Conservation (phyloP, 2,329 filamentous ascomycete genomes). For the Bisporella sp. region DNA sequence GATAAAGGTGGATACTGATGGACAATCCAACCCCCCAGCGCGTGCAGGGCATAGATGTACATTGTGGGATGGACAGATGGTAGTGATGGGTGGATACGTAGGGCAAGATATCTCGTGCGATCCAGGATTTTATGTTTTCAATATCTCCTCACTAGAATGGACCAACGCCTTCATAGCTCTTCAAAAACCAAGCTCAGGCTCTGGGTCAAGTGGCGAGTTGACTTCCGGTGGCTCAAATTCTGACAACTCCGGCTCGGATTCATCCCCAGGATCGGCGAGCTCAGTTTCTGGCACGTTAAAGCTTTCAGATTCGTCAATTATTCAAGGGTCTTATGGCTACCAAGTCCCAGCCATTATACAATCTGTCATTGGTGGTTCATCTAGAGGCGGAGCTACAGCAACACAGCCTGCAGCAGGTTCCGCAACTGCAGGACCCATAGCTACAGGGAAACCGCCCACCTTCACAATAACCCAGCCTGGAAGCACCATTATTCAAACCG, state of each 20-base stretch:
- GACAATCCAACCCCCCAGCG: constrained; percentile 48
- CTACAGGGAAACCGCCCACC: constrained; percentile 60
- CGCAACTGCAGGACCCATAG: constrained; percentile 62
- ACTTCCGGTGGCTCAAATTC: no score
- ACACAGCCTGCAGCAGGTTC: constrained; percentile 55
- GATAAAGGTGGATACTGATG: constrained; percentile 54
- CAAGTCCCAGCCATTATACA: constrained; percentile 56
- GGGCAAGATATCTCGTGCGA: constrained; percentile 56
- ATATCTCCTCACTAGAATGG: constrained; percentile 60
- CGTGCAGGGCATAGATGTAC: constrained; percentile 64
- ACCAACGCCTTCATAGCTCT: constrained; percentile 45
- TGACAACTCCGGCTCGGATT: constrained; percentile 27
- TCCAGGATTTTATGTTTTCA: constrained; percentile 67
- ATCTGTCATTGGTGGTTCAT: constrained; percentile 53
- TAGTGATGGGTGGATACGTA: constrained; percentile 64
- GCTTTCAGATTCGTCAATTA: constrained; percentile 30
- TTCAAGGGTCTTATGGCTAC: constrained; percentile 57
- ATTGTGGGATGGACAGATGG: constrained; percentile 63
- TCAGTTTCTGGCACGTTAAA: not conserved
- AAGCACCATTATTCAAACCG: constrained; percentile 35
- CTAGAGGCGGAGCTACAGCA: constrained; percentile 56
- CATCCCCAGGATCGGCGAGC: constrained; percentile 33
- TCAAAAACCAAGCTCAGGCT: not conserved
- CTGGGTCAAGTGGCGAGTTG: constrained; percentile 33
- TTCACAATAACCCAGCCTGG: constrained; percentile 56